Evolutionary conservation across 306 rosid genomes (phyloP).

Genomic region (Canavalia gladiata): DNA sequence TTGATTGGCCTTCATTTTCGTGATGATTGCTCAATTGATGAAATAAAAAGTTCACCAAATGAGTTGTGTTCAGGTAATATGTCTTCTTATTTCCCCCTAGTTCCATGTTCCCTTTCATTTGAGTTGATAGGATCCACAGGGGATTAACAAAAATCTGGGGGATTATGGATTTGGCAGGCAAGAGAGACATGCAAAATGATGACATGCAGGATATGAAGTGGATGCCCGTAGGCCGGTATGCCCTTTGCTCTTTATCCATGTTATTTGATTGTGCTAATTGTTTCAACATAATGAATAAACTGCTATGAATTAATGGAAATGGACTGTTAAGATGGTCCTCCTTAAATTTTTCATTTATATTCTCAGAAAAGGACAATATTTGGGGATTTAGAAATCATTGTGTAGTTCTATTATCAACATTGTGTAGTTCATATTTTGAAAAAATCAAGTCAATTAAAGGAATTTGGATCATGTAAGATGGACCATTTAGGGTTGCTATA

Average conservation of each 20-base stretch:
- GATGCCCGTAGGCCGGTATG: constrained; percentile 62
- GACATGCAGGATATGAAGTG: constrained; percentile 49
- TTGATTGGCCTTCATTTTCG: constrained; percentile 66
- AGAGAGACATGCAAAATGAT: constrained; percentile 49
- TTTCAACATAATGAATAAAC: constrained; percentile 30
- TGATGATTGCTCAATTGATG: constrained; percentile 53
- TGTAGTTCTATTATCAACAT: constrained; percentile 26
- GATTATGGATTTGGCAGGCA: constrained; percentile 53
- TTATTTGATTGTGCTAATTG: constrained; percentile 22
- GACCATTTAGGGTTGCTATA: constrained; percentile 20
- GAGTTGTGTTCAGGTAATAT: constrained; percentile 49
- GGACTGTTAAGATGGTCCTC: constrained; percentile 30
- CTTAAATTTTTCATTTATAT: constrained; percentile 8
- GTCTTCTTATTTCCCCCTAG: constrained; percentile 38
- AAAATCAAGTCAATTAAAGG: constrained; percentile 40
- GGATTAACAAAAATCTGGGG: background rate
- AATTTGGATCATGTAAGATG: constrained; percentile 26
- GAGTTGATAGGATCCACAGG: constrained; percentile 25
- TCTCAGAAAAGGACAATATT: constrained; percentile 9
- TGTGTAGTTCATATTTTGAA: background rate
- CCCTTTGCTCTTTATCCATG: constrained; percentile 38
- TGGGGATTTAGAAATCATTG: constrained; percentile 17
- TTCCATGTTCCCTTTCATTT: constrained; percentile 5
- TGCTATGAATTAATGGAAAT: constrained; percentile 15
- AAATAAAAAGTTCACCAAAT: constrained; percentile 38